Evolutionary conservation across 2,329 filamentous ascomycete species (phyloP), one percentile per base, ranked within the genome.

Genomic region (Bipolaris oryzae): DNA sequence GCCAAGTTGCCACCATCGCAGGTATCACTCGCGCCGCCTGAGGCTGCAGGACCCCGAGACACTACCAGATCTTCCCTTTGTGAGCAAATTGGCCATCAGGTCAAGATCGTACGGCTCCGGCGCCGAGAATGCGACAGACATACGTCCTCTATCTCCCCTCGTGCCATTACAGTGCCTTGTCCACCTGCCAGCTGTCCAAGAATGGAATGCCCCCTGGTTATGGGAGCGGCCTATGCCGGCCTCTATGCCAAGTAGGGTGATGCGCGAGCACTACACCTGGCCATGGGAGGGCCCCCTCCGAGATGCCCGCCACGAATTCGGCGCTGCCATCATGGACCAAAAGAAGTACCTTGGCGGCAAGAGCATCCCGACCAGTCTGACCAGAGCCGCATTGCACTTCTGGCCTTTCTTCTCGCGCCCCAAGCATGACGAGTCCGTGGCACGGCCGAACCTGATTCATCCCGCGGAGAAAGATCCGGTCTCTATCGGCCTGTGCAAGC

Each of bases 61-160:
- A 37, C 43, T 60, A n/a, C 57, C 57, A 33, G 50, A 60, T 54
- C 47, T 60, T 31, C 46, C 50, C 15, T 60, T 60, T 38, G 46
- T 57, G 37, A 57, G 43, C n/a, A 35, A 42, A 20, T 38, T 60
- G 20, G 21, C 31, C 37, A 54, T 60, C 9, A 48, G 42, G 15
- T 60, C 57, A 18, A 28, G 2, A 18, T 1, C 48, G 0, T 11
- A 34, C 11, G 50, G 54, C 20, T 52, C 38, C 43, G 10, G 21
- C 13, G 46, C 20, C 35, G 54, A 54, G 7, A 45, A 11, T 16
- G 46, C 57, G 4, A 34, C n/a, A 60, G 46, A 60, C 34, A 60
- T 57, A 60, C 57, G 57, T 21, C 57, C 58, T 53, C 58, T 61
- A 23, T 61, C 58, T 50, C 52, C 55, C 48, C 52, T 61, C n/a